Base-by-base conservation (phyloP, 352 stramenopile genomes). In the Pythium chondricola region DNA sequence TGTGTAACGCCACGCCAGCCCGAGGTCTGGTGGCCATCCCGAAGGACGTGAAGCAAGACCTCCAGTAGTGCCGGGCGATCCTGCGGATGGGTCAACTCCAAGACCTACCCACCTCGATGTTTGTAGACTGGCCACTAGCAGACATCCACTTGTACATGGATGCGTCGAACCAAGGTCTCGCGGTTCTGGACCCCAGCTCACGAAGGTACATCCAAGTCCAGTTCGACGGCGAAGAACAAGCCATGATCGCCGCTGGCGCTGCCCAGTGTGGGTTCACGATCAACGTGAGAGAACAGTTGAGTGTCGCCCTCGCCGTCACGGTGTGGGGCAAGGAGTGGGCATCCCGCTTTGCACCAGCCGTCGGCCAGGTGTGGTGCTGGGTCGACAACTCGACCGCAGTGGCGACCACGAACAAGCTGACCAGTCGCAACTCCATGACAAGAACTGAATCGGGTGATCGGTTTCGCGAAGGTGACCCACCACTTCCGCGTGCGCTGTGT, bases 221-320 rank as follows among this genome's bases (percentile, higher is more conserved):
- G 1, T 32, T 44, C 13, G 11, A 30, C 9, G n/a, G n/a, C 16
- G 31, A 26, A 16, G 35, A 49, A 16, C 18, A 4, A 2, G 8
- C 6, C 3, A 6, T 33, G 2, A 52, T 52, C 20, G 20, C 5
- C 2, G 6, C 1, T 1, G 24, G 27, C 7, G n/a, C 18, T 3
- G 11, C 2, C 2, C 11, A 3, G 2, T 20, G 1, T 3, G 0
- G 21, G 6, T 69, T 64, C 17, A 62, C 60, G 0, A 70, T 67
- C 20, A 72, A 73, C 30, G 64, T 67, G 6, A 40, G 59, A n/a
- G 60, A 69, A 22, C 52, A 69, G 16, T 9, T 65, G 2, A 53
- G 55, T 25, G 59, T 72, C 5, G 64, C 45, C 0, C 13, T 69
- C 0, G 60, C 56, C 0, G 0, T 58, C 8, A 58, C 33, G 43